Conservation (phyloP, 352 stramenopile genomes). For the Phytophthora capsici region DNA sequence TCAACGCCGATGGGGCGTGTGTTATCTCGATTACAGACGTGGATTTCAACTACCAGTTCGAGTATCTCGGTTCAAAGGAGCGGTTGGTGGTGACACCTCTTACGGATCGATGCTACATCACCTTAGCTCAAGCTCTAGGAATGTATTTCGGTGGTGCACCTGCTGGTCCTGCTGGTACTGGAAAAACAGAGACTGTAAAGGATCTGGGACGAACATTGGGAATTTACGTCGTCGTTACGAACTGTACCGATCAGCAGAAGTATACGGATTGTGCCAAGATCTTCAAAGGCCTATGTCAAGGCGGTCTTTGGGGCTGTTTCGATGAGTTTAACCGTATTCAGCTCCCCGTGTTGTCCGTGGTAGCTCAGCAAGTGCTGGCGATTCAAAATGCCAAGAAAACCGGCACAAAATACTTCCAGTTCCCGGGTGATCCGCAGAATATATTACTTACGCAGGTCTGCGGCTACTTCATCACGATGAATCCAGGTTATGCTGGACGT, state of each 20-base stretch:
- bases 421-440: constrained; percentile 97
- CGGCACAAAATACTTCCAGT: constrained; percentile 96
- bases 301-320: constrained; percentile 97
- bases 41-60: constrained; percentile 99
- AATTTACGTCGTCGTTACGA: constrained; percentile 98
- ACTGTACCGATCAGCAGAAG: constrained; percentile 98
- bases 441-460: constrained; percentile 95
- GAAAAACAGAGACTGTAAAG: constrained; percentile 98
- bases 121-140: constrained; percentile 95
- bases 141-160: constrained; percentile 98
- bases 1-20: constrained; percentile 94
- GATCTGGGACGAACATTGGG: constrained; percentile 95
- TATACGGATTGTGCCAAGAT: constrained; percentile 99
- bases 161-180: constrained; percentile 94
- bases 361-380: constrained; percentile 97
- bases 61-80: constrained; percentile 98
- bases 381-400: constrained; percentile 99
- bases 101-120: constrained; percentile 98
- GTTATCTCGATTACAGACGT: constrained; percentile 98
- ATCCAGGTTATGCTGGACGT: constrained; percentile 97
- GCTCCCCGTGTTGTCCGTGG: constrained; percentile 96
- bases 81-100: constrained; percentile 97
- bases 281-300: constrained; percentile 97
- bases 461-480: constrained; percentile 99
- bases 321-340: constrained; percentile 99